Conservation (phyloP, 495 filamentous ascomycete species). For the Penicillium fimorum region DNA sequence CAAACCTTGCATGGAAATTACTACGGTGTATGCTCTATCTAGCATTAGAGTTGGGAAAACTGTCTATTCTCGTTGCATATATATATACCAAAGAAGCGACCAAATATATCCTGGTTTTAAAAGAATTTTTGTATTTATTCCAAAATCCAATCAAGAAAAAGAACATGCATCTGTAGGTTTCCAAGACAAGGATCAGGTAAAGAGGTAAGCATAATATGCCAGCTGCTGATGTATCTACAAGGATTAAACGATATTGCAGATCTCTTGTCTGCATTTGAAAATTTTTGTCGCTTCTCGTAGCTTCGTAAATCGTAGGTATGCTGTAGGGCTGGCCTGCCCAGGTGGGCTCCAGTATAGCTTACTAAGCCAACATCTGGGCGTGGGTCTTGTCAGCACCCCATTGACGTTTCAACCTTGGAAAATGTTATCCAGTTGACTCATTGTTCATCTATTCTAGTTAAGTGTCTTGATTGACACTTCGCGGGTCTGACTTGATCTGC, state of each 20-base stretch:
- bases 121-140: neutral
- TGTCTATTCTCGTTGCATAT: neutral
- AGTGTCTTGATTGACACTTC: neutral
- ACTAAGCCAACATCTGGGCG: neutral
- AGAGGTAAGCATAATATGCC: no score
- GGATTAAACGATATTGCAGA: no score
- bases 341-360: neutral
- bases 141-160: neutral
- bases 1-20: conserved; percentile 1
- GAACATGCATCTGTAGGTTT: neutral
- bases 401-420: conserved; percentile 1
- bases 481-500: neutral
- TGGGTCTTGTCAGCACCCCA: neutral
- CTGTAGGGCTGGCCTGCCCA: neutral
- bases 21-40: neutral
- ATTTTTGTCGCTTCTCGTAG: neutral
- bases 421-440: neutral
- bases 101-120: neutral
- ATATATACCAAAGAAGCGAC: neutral
- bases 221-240: no score
- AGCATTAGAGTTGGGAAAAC: neutral
- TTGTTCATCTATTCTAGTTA: neutral
- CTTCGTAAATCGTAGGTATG: neutral
- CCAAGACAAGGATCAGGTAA: neutral
- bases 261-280: no score